Evolutionary conservation across 2,329 filamentous ascomycete genomes (phyloP).

Genomic region (Fusarium succisae): DNA sequence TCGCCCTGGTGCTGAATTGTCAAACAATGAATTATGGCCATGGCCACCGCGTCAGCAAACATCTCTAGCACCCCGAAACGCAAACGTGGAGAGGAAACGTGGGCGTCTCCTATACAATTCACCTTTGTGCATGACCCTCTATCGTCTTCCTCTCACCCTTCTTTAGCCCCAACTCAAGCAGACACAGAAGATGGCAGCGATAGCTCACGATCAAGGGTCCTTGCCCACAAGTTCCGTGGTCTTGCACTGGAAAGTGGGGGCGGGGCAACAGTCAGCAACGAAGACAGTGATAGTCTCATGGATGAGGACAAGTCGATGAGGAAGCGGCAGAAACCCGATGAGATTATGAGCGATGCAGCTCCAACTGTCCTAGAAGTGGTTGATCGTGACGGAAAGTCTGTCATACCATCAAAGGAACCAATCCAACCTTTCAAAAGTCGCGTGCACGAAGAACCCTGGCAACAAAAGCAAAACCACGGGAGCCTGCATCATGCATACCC

Average conservation of each 20-base stretch:
- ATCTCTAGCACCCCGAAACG: slow-evolving; percentile 57
- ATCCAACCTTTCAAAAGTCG: not conserved
- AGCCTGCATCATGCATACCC: slow-evolving; percentile 48
- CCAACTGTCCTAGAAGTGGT: slow-evolving; percentile 7
- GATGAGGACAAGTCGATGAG: slow-evolving; percentile 41
- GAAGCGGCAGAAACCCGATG: slow-evolving; percentile 52
- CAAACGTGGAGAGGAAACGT: slow-evolving; percentile 53
- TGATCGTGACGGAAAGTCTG: slow-evolving; percentile 15
- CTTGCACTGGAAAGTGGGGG: slow-evolving; percentile 59
- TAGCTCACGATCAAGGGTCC: slow-evolving; percentile 62
- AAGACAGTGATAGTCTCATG: slow-evolving; percentile 43
- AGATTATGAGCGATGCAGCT: slow-evolving; percentile 44
- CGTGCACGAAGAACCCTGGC: slow-evolving; percentile 2
- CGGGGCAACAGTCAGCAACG: slow-evolving; percentile 49
- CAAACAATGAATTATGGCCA: slow-evolving; percentile 38
- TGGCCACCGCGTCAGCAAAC: slow-evolving; percentile 38
- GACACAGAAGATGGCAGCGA: slow-evolving; percentile 57
- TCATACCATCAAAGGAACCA: slow-evolving; percentile 1
- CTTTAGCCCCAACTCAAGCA: slow-evolving; percentile 32
- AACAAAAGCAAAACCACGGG: slow-evolving; percentile 24
- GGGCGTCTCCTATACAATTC: slow-evolving; percentile 53
- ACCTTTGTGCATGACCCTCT: slow-evolving; percentile 59
- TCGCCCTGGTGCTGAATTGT: not conserved
- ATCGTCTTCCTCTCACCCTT: slow-evolving; percentile 37
- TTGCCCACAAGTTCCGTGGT: slow-evolving; percentile 60